Conservation (phyloP, 257 asterid species). For the Ligustrum vulgare region DNA sequence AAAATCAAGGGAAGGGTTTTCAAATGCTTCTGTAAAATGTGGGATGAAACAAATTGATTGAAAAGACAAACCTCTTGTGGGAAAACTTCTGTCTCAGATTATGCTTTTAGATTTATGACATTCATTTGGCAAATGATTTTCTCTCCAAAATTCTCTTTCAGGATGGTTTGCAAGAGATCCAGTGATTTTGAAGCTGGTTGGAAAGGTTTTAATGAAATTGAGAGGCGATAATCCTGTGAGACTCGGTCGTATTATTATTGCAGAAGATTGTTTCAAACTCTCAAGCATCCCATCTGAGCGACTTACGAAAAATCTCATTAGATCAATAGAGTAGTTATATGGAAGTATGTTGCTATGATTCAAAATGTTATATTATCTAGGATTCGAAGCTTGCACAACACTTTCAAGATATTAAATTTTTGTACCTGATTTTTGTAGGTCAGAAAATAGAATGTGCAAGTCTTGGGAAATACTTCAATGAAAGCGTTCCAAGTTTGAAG, state of each 20-base stretch:
- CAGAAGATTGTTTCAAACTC: slow-evolving; percentile 87
- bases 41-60: background rate
- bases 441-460: slow-evolving; percentile 37
- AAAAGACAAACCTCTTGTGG: background rate
- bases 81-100: background rate
- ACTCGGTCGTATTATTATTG: slow-evolving; percentile 49
- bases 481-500: slow-evolving; percentile 65
- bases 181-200: slow-evolving; percentile 62
- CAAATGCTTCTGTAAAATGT: too few relatives aligned
- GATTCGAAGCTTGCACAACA: background rate
- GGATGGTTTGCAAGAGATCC: slow-evolving; percentile 96
- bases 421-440: slow-evolving; percentile 34
- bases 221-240: slow-evolving; percentile 26
- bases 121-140: background rate
- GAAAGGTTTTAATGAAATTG: slow-evolving; percentile 51
- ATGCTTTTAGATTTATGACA: background rate
- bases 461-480: slow-evolving; percentile 64
- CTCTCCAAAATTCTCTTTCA: slow-evolving; percentile 25
- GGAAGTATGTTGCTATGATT: slow-evolving; percentile 49
- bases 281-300: slow-evolving; percentile 39
- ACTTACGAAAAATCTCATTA: slow-evolving; percentile 36
- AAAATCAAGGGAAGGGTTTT: background rate
- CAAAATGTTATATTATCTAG: background rate
- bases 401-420: background rate
- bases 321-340: slow-evolving; percentile 46